These are phyloP conservation scores for Domatiomyces globalis DNA, from an alignment of 2,329 filamentous ascomycete genomes.

Conservation along the genomic window DNA sequence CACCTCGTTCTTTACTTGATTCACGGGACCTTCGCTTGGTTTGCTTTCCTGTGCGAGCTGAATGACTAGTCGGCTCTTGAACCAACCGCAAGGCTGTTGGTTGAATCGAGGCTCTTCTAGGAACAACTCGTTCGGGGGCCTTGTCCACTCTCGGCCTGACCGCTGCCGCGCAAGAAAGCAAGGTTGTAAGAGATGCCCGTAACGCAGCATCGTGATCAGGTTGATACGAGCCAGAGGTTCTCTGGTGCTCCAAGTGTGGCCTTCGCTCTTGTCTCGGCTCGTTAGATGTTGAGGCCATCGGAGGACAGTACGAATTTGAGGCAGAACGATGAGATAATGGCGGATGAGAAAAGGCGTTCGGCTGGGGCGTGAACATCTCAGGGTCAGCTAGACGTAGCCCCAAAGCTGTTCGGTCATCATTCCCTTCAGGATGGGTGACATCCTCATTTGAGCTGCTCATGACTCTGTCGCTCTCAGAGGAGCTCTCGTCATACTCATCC, in stretches of 20 bases:
- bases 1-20: slow-evolving; percentile 27
- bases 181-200: slow-evolving; percentile 80
- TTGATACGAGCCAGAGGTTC: slow-evolving; percentile 51
- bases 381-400: slow-evolving; percentile 43
- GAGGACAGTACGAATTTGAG: slow-evolving; percentile 33
- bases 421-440: slow-evolving; percentile 40
- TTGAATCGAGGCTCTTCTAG: slow-evolving; percentile 10
- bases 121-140: slow-evolving; percentile 1
- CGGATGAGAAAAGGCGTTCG: slow-evolving; percentile 83
- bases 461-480: slow-evolving; percentile 69
- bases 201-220: slow-evolving; percentile 88
- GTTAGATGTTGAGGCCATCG: slow-evolving; percentile 5
- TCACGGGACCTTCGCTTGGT: slow-evolving; percentile 19
- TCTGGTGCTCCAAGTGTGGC: slow-evolving; percentile 13
- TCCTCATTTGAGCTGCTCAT: slow-evolving; percentile 52
- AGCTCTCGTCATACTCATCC: slow-evolving; percentile 87
- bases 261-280: slow-evolving; percentile 18
- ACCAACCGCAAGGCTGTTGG: slow-evolving; percentile 39
- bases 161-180: slow-evolving; percentile 87
- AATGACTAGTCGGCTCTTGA: slow-evolving; percentile 36
- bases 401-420: slow-evolving; percentile 72
- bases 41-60: slow-evolving; percentile 17
- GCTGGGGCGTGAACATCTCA: slow-evolving; percentile 61
- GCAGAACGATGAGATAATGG: slow-evolving; percentile 42
- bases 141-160: slow-evolving; percentile 54